These are phyloP conservation scores for Fusarium torulosum DNA, from an alignment of 2,329 filamentous ascomycete genomes.

Conservation along the genomic window DNA sequence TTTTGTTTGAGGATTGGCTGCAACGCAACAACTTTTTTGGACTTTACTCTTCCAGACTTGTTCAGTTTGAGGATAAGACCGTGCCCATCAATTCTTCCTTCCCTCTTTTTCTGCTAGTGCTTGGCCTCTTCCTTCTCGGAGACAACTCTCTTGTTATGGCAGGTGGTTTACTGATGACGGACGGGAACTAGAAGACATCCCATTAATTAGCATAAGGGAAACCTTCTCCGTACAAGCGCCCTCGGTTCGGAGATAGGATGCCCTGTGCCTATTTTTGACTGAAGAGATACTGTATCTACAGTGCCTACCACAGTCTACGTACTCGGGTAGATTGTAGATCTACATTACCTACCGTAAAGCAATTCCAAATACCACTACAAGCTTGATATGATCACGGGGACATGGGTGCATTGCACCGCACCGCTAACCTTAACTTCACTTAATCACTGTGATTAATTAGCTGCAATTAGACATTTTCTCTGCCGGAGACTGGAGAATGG, in stretches of 20 bases:
- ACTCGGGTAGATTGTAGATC: neutral
- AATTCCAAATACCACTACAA: neutral
- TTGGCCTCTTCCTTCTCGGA: constrained; percentile 15
- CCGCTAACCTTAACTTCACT: neutral
- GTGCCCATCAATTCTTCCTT: constrained; percentile 7
- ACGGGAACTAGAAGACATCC: neutral
- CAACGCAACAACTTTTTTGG: constrained; percentile 2
- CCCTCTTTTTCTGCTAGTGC: neutral
- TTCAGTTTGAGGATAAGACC: constrained; percentile 6
- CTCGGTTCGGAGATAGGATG: constrained; percentile 13
- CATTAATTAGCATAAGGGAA: too few relatives aligned
- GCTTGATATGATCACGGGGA: neutral
- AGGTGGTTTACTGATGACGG: constrained; percentile 23
- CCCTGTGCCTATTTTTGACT: neutral
- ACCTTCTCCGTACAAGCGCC: neutral
- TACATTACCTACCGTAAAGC: neutral
- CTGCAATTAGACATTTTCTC: neutral
- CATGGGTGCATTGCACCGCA: neutral
- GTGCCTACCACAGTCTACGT: too few relatives aligned
- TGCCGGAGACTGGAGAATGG: neutral
- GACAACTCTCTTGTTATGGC: constrained; percentile 21
- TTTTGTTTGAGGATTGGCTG: constrained; percentile 3
- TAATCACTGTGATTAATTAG: neutral
- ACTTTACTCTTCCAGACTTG: neutral
- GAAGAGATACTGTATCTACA: neutral